Conservation (phyloP, 2,329 filamentous ascomycete species). For the Xylariomycetidae sp. region DNA sequence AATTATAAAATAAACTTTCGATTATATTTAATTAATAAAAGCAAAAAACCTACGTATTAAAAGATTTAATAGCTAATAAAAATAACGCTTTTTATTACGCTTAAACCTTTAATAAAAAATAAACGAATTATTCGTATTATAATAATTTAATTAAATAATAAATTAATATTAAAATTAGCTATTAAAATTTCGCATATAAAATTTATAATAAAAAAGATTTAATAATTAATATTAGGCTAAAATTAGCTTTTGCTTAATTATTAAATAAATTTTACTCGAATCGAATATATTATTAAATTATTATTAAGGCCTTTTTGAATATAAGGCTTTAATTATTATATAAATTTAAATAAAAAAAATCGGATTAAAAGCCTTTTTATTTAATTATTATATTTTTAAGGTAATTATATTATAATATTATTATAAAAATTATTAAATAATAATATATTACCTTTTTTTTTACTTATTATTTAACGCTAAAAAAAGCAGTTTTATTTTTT, state of each 20-base stretch:
- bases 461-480: background rate
- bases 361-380: slow-evolving; percentile 1
- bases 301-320: background rate
- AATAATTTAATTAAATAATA: background rate
- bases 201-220: slow-evolving; percentile 1
- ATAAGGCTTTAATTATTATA: slow-evolving; percentile 3
- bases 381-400: background rate
- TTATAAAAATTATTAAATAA: background rate
- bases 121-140: background rate
- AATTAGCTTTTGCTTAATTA: too few relatives aligned
- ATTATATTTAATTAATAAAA: background rate
- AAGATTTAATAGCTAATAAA: too few relatives aligned
- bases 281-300: slow-evolving; percentile 1
- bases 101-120: background rate
- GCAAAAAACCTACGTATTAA: too few relatives aligned
- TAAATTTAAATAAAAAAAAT: slow-evolving; percentile 3
- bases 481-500: background rate
- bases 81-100: too few relatives aligned
- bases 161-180: background rate
- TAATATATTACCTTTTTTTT: background rate
- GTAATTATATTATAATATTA: background rate
- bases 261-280: background rate
- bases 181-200: background rate
- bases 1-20: background rate
- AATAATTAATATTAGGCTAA: background rate